These are phyloP conservation scores for Nidula microcarpa DNA, from an alignment of 768 basidiomycete species.

Conservation along the genomic window DNA sequence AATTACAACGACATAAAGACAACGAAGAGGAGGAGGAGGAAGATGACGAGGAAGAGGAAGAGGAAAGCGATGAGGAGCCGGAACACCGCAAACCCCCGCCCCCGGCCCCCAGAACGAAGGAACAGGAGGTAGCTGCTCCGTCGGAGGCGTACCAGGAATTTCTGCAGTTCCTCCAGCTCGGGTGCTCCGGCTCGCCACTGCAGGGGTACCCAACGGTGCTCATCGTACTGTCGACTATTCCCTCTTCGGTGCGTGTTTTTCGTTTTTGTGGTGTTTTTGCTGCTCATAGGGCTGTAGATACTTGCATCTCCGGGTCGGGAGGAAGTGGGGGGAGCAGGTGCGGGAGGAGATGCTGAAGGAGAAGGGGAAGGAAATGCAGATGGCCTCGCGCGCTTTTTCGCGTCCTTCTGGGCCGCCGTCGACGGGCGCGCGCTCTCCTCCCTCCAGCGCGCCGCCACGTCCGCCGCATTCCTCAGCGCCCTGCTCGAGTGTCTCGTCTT, in stretches of 20 bases:
- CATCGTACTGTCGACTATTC: conserved; percentile 79
- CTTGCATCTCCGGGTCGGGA: conserved; percentile 12
- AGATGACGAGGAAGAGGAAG: conserved; percentile 30
- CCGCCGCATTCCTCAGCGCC: conserved; percentile 65
- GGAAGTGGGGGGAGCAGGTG: too few species aligned
- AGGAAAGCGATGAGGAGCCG: conserved; percentile 18
- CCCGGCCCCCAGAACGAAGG: not conserved
- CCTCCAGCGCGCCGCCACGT: conserved; percentile 46
- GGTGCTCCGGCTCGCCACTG: conserved; percentile 75
- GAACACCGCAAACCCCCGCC: not conserved
- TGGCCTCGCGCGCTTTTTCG: conserved; percentile 50
- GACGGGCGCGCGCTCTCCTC: conserved; percentile 63
- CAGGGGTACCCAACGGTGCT: conserved; percentile 83
- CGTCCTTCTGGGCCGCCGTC: conserved; percentile 80
- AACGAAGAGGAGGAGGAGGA: conserved; percentile 29
- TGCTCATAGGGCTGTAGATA: conserved; percentile 14
- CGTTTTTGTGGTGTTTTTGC: conserved; percentile 1
- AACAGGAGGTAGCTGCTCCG: conserved; percentile 4
- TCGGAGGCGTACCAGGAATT: conserved; percentile 67
- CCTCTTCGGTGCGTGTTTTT: conserved; percentile 47
- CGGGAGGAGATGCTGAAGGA: too few species aligned
- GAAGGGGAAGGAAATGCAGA: too few species aligned
- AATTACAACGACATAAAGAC: conserved; percentile 16
- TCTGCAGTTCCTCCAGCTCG: conserved; percentile 71
- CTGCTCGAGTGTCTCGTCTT: conserved; percentile 70